phyloP scores from a whole-genome alignment of 208 protist species.

The Porcisia hertigi region DNA sequence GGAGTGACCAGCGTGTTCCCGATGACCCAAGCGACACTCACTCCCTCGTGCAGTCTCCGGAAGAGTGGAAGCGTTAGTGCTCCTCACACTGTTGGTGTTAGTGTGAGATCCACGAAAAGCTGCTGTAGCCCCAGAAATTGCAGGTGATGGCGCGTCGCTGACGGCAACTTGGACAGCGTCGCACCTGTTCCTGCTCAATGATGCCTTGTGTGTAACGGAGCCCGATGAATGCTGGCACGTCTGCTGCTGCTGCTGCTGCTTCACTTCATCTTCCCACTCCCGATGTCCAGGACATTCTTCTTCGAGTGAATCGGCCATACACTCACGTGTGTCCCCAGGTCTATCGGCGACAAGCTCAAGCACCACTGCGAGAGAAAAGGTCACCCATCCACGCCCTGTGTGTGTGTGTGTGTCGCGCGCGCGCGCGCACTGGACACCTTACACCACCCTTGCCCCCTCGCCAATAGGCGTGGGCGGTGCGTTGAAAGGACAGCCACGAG shows the following conservation, averaged over 20 bases:
- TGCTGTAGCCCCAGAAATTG: background rate
- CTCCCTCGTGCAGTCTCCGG: background rate
- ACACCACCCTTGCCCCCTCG: background rate
- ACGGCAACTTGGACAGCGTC: background rate
- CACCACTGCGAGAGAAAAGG: background rate
- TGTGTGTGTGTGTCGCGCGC: background rate
- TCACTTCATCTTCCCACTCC: slow-evolving; percentile 14
- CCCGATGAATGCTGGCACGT: background rate
- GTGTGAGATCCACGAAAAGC: background rate
- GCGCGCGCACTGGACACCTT: background rate
- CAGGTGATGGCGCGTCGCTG: background rate
- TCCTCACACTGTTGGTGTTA: background rate
- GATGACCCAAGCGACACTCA: background rate
- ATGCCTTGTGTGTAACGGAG: background rate
- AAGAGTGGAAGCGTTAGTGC: background rate
- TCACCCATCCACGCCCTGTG: background rate
- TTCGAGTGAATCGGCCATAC: slow-evolving; percentile 10
- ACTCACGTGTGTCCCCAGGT: background rate
- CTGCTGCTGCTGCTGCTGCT: background rate
- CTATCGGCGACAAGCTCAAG: background rate
- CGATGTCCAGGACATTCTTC: slow-evolving; percentile 20
- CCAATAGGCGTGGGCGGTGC: background rate
- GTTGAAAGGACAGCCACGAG: background rate
- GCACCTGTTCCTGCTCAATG: background rate
- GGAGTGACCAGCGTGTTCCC: background rate